Conservation (phyloP, 441 rosid species). For the Manihot esculenta region DNA sequence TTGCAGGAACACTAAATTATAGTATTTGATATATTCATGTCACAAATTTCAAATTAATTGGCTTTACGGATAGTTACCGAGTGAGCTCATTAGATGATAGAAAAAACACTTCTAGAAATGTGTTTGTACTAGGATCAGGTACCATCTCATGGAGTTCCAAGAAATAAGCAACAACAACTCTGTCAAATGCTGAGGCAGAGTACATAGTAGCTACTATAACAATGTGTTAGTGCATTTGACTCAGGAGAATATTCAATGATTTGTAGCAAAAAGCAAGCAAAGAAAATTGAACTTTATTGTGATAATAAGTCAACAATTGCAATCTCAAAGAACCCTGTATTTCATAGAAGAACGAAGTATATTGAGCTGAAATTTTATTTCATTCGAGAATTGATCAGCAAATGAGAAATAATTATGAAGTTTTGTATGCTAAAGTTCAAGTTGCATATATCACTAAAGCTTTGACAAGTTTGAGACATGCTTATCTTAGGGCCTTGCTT, state of each 20-base stretch:
- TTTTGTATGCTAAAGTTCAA: background rate
- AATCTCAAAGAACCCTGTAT: background rate
- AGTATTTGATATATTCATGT: no score
- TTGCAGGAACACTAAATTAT: no score
- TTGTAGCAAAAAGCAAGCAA: conserved; percentile 2
- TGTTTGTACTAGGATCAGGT: no score
- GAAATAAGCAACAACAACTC: no score
- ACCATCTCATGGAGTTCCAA: no score
- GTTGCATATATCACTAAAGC: background rate
- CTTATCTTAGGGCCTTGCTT: background rate
- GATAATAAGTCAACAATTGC: conserved; percentile 3
- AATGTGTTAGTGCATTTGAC: background rate
- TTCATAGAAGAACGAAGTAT: background rate
- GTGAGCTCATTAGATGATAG: no score
- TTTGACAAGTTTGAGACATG: background rate
- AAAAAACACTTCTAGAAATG: no score
- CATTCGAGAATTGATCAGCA: background rate
- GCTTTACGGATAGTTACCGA: no score
- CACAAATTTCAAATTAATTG: no score
- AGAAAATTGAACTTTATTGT: background rate
- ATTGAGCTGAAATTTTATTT: background rate
- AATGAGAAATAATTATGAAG: background rate
- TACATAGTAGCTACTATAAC: background rate
- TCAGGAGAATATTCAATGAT: background rate
- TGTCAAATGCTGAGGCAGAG: no score